Percentiles rank a stretch among this genome's conserved stretches.
Evolutionary conservation across 2,329 filamentous ascomycete genomes (phyloP).

Genomic region (Penicillium brasilianum): DNA sequence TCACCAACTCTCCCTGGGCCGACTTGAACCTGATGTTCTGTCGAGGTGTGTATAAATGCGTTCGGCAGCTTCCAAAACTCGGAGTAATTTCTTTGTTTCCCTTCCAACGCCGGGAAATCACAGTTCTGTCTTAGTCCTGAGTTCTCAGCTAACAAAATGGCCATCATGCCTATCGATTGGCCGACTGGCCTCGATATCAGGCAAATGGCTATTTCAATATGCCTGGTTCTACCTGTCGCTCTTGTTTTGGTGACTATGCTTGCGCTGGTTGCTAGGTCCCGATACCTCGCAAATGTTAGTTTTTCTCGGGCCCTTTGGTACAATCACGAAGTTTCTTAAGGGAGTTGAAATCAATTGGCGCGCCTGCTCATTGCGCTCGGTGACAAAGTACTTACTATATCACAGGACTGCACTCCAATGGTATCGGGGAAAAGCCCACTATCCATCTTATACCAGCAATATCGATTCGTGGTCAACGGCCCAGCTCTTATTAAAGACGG

Average conservation of each 20-base stretch:
- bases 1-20: not conserved
- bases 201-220: not conserved
- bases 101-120: not conserved
- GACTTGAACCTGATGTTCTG: not conserved
- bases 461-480: constrained; percentile 27
- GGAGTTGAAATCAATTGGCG: no score
- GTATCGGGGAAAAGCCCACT: constrained; percentile 8
- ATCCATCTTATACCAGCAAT: constrained; percentile 27
- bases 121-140: not conserved
- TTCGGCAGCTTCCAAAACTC: not conserved
- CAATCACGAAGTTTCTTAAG: not conserved
- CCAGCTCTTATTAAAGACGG: constrained; percentile 25
- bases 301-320: not conserved
- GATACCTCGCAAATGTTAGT: constrained; percentile 24
- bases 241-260: constrained; percentile 6
- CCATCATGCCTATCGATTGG: not conserved
- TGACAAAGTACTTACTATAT: no score
- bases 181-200: not conserved
- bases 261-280: constrained; percentile 22
- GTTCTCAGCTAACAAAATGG: not conserved
- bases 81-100: not conserved
- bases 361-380: no score
- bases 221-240: not conserved
- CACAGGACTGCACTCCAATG: constrained; percentile 20
- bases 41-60: not conserved